A percentile compares a stretch with the other conserved stretches of the same genome.
phyloP scores from a whole-genome alignment of 805 yeast genomes.

The Ogataea siamensis region DNA sequence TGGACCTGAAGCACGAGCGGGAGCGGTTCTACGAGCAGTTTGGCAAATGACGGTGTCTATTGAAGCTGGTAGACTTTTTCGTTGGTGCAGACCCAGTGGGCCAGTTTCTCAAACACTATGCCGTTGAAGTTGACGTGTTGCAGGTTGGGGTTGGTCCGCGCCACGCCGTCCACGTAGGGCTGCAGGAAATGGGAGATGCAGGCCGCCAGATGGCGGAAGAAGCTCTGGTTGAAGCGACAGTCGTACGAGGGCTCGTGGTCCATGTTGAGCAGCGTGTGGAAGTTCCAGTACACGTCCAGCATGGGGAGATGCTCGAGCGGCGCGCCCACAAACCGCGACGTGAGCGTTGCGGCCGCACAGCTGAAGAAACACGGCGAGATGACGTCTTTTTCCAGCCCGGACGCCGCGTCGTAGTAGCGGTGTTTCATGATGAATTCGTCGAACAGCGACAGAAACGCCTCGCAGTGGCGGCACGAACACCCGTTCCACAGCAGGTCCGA shows the following conservation, averaged over 20 bases:
- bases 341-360: conserved; percentile 45
- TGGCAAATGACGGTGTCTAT: conserved; percentile 21
- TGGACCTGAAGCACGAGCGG: conserved; percentile 29
- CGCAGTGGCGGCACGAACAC: conserved; percentile 61
- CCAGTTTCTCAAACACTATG: conserved; percentile 35
- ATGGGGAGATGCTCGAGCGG: conserved; percentile 30
- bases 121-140: conserved; percentile 40
- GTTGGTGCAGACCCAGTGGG: conserved; percentile 23
- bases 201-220: conserved; percentile 39
- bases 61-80: conserved; percentile 10
- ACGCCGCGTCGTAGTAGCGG: conserved; percentile 49
- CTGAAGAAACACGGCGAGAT: conserved; percentile 58
- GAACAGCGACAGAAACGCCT: conserved; percentile 43
- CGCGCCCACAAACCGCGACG: conserved; percentile 18
- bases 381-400: conserved; percentile 54
- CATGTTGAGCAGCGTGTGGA: conserved; percentile 45
- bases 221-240: conserved; percentile 45
- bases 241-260: conserved; percentile 38
- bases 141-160: conserved; percentile 35
- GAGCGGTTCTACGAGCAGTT: conserved; percentile 30
- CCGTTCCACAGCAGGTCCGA: conserved; percentile 79
- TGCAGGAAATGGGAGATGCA: conserved; percentile 48
- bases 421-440: conserved; percentile 67
- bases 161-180: conserved; percentile 39
- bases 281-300: conserved; percentile 41